Evolutionary conservation across 176 grass and related monocot species (phyloP).

Genomic region (Hsuehochloa calcarea): DNA sequence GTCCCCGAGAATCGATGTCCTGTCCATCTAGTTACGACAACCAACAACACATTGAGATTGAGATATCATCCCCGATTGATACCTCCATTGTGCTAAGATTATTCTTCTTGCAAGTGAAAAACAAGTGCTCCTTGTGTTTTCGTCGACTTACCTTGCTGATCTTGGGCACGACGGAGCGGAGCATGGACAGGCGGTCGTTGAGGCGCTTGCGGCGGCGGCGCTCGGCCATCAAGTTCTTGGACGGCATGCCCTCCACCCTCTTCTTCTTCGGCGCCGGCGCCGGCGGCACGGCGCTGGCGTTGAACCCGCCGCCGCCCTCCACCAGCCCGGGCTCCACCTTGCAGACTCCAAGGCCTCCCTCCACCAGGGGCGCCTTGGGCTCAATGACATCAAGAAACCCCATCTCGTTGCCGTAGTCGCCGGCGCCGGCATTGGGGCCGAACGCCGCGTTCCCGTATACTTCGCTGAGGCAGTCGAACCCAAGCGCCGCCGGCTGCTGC

Average conservation of each 20-base stretch:
- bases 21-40: constrained; percentile 60
- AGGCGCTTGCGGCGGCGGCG: constrained; percentile 90
- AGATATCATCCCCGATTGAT: neutral
- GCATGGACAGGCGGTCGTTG: constrained; percentile 98
- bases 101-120: neutral
- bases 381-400: constrained; percentile 45
- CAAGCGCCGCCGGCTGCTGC: constrained; percentile 13
- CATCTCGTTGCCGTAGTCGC: constrained; percentile 46
- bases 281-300: neutral
- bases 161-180: constrained; percentile 95
- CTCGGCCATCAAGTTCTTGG: constrained; percentile 99
- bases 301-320: constrained; percentile 39
- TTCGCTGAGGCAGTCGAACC: constrained; percentile 82
- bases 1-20: constrained; percentile 95
- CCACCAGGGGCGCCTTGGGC: constrained; percentile 35
- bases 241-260: constrained; percentile 87
- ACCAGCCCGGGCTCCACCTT: constrained; percentile 71
- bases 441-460: constrained; percentile 53
- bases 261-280: constrained; percentile 75
- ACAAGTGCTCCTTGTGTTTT: neutral
- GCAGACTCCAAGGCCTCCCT: constrained; percentile 43
- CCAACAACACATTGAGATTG: neutral
- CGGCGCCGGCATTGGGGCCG: neutral
- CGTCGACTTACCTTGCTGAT: constrained; percentile 77
- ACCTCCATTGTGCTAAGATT: neutral